Evolutionary conservation across 208 protist genomes (phyloP).

Genomic region (Eutreptiella sp.): DNA sequence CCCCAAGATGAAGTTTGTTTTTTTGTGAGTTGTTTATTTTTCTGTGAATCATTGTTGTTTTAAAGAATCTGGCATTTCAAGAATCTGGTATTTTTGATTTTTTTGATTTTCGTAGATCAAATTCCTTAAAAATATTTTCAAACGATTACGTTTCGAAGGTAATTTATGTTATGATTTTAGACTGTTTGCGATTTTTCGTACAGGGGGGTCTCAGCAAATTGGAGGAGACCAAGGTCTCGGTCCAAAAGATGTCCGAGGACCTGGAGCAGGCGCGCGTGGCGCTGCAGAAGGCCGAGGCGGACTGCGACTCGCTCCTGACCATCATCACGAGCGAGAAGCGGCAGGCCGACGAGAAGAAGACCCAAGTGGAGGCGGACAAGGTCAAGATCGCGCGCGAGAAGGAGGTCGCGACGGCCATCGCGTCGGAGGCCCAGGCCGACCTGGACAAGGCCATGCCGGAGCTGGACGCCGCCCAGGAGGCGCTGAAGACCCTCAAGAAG

Average conservation of each 20-base stretch:
- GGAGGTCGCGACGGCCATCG: conserved; percentile 76
- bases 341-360: conserved; percentile 91
- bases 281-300: conserved; percentile 71
- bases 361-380: conserved; percentile 79
- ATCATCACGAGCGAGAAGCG: conserved; percentile 90
- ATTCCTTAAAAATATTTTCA: too few relatives aligned
- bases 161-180: too few relatives aligned
- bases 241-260: conserved; percentile 76
- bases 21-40: too few relatives aligned
- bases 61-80: too few relatives aligned
- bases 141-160: too few relatives aligned
- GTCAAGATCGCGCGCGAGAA: conserved; percentile 79
- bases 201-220: conserved; percentile 85
- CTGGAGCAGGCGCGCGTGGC: conserved; percentile 74
- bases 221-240: conserved; percentile 80
- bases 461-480: conserved; percentile 85
- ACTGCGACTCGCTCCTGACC: conserved; percentile 73
- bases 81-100: too few relatives aligned
- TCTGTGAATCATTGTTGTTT: too few relatives aligned
- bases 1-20: too few relatives aligned
- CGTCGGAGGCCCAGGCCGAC: conserved; percentile 85
- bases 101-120: too few relatives aligned
- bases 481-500: conserved; percentile 90
- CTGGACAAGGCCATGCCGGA: conserved; percentile 91
- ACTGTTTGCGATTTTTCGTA: too few relatives aligned